A percentile compares a stretch with the other conserved stretches of the same genome.
Conservation (phyloP, 169 alveolate genomes). For the Eimeria falciformis region DNA sequence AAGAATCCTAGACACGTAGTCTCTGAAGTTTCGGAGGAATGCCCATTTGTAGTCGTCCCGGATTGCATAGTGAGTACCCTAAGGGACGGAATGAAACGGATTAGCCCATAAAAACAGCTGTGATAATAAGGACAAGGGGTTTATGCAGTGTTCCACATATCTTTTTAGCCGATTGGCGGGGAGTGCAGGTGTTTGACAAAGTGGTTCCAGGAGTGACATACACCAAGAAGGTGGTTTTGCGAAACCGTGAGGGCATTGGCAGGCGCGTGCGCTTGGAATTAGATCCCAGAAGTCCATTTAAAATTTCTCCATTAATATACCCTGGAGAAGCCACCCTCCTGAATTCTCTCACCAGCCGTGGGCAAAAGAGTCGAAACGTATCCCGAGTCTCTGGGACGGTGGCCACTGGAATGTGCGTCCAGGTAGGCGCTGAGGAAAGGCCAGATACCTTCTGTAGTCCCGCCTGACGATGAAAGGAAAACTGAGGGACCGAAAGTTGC, state of each 20-base stretch:
- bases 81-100: background rate
- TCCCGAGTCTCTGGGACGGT: constrained; percentile 42
- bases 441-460: too few relatives aligned
- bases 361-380: background rate
- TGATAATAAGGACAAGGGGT: background rate
- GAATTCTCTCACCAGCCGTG: background rate
- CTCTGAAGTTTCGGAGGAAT: background rate
- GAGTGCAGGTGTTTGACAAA: constrained; percentile 64
- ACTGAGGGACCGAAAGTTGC: too few relatives aligned
- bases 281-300: constrained; percentile 53
- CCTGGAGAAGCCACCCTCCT: constrained; percentile 14
- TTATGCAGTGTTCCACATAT: background rate
- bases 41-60: constrained; percentile 56
- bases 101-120: background rate
- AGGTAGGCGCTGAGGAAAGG: constrained; percentile 24
- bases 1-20: background rate
- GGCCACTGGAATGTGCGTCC: constrained; percentile 64
- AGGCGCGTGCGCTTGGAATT: constrained; percentile 57
- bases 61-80: constrained; percentile 53
- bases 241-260: constrained; percentile 43
- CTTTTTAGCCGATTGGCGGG: background rate
- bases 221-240: constrained; percentile 26
- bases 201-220: constrained; percentile 40
- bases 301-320: constrained; percentile 13
- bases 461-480: too few relatives aligned